Evolutionary conservation across 495 filamentous ascomycete species (phyloP), one percentile per base, ranked within the genome.

Genomic region (Hyphodiscus hymeniophilus): DNA sequence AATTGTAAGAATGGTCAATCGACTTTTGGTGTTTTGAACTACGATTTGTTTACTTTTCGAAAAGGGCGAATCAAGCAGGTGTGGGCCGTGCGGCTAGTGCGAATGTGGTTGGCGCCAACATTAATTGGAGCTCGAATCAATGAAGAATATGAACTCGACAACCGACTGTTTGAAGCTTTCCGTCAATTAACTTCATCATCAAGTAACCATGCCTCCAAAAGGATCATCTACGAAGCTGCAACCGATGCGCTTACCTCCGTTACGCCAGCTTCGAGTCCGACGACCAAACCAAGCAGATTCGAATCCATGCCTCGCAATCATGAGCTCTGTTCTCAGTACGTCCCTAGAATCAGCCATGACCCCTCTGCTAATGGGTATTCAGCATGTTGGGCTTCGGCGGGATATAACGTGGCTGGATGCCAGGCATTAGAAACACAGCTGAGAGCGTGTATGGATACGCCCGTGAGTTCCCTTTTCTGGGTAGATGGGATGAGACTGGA

Each of bases 331-430:
- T 38, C 73, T 98, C 49, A 81, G 89, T 95, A 82, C 36, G 85
- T 67, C 7, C 34, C 24, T 22, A 23, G n/a, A 7, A 3, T 6
- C 26, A n/a, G 5, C 34, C 32, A 38, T 42, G 5, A 3, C n/a
- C 8, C 2, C 35, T n/a, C 6, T 13, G 21, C 50, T 54, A 20
- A 53, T 23, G 12, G 3, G 18, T 11, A 5, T 18, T 15, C 57
- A 95, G 89, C 85, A 56, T 98, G 92, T 67, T 98, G 92, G 92
- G 92, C 92, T 2, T 95, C 90, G 1, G 72, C 84, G 11, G 89
- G 89, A 47, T 82, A 87, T 59, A 79, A 65, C 48, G 66, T 75
- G 0, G 71, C 80, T 32, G 89, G 85, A 18, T 98, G 92, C 58
- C 75, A 74, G n/a, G 77, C 73, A 22, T 63, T 97, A 39, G 92